These are phyloP conservation scores for Crithidia thermophila DNA, from an alignment of 208 protist genomes.

Conservation along the genomic window DNA sequence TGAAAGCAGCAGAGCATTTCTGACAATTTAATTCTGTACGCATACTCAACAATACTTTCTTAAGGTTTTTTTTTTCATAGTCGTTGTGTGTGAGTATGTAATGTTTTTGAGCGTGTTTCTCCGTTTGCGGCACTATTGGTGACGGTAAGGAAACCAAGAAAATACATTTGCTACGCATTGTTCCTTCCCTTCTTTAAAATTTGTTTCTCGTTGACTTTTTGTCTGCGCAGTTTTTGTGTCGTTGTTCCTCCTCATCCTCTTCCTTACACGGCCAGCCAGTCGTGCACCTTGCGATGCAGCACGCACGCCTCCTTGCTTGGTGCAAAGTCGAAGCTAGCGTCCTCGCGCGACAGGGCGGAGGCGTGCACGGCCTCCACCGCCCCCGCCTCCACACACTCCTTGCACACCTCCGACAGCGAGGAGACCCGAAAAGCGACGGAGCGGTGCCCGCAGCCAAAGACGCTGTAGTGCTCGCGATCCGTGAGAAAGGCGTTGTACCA, in stretches of 20 bases:
- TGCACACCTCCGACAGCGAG: conserved; percentile 44
- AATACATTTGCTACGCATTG: no score
- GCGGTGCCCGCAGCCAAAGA: conserved; percentile 58
- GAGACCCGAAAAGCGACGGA: conserved; percentile 42
- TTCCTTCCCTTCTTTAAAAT: no score
- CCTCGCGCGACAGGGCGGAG: conserved; percentile 6
- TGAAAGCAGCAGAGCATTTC: no score
- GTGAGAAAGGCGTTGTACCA: conserved; percentile 56
- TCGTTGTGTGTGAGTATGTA: no score
- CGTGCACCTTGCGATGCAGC: conserved; percentile 42
- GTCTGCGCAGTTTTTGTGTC: not conserved
- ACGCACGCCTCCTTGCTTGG: conserved; percentile 31
- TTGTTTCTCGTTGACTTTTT: no score
- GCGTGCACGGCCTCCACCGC: conserved; percentile 20
- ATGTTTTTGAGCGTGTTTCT: no score
- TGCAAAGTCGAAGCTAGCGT: conserved; percentile 10
- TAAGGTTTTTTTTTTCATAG: no score
- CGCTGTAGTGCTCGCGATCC: conserved; percentile 36
- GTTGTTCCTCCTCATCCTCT: not conserved
- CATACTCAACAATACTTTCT: no score
- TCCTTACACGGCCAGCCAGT: conserved; percentile 41
- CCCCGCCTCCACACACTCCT: conserved; percentile 35
- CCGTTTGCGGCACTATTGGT: no score
- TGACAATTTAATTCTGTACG: no score
- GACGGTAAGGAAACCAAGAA: no score